phyloP scores from a whole-genome alignment of 805 yeast genomes.

The Lipomyces chichibuensis region DNA sequence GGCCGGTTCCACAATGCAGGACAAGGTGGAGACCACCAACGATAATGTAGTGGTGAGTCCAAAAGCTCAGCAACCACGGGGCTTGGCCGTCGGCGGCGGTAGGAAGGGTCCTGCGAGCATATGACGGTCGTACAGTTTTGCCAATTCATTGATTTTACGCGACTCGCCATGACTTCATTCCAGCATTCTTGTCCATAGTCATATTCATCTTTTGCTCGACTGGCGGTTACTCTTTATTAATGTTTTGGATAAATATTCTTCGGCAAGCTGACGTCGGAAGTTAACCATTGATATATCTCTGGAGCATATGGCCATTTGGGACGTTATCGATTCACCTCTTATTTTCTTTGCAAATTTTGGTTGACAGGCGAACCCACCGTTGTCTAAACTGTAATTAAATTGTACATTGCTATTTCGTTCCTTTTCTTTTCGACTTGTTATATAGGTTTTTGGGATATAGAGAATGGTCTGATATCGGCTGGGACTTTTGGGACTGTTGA shows the following conservation, averaged over 20 bases:
- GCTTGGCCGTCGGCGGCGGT: constrained; percentile 2
- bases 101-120: background rate
- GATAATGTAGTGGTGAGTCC: background rate
- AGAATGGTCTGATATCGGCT: background rate
- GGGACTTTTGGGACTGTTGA: too few relatives aligned
- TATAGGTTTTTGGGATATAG: background rate
- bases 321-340: background rate
- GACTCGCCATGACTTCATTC: background rate
- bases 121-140: background rate
- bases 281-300: too few relatives aligned
- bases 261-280: too few relatives aligned
- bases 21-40: background rate
- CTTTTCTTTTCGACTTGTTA: too few relatives aligned
- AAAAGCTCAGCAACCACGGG: background rate
- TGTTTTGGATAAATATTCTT: background rate
- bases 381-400: background rate
- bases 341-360: background rate
- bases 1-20: background rate
- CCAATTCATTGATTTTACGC: background rate
- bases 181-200: background rate
- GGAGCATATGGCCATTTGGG: too few relatives aligned
- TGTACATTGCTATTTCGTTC: background rate
- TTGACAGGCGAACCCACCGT: background rate
- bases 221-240: background rate
- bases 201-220: background rate